phyloP scores from a whole-genome alignment of 352 stramenopile genomes.

The Phytophthora gonapodyides region DNA sequence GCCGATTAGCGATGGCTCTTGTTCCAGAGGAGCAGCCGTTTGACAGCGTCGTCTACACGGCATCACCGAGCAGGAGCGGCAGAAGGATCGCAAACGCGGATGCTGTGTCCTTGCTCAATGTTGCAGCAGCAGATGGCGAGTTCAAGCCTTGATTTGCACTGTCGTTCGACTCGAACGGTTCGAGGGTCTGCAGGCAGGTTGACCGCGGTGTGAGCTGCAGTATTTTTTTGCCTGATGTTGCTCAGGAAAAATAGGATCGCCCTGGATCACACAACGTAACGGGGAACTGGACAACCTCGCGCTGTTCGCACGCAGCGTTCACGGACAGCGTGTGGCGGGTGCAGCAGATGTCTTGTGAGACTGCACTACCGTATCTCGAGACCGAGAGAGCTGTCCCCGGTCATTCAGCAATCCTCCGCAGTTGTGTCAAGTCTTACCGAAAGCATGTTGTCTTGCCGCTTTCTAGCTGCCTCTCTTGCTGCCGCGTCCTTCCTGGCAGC shows the following conservation, averaged over 20 bases:
- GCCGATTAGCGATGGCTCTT: no score
- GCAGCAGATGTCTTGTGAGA: not conserved
- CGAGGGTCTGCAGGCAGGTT: no score
- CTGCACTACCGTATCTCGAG: not conserved
- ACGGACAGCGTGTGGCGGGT: conserved; percentile 3
- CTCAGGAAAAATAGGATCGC: not conserved
- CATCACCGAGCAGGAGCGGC: no score
- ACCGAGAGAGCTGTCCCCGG: not conserved
- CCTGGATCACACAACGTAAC: not conserved
- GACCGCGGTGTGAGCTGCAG: no score
- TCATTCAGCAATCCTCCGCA: conserved; percentile 22
- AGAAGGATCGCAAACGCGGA: no score
- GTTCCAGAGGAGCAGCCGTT: no score
- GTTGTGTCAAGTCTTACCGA: conserved; percentile 3
- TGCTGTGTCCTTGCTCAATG: no score
- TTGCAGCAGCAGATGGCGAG: no score
- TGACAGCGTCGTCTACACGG: no score
- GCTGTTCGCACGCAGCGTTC: conserved; percentile 17
- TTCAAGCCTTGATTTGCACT: no score
- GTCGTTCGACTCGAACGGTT: no score
- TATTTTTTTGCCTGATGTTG: not conserved
- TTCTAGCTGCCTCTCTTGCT: conserved; percentile 9
- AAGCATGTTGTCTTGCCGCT: conserved; percentile 13
- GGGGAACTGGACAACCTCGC: conserved; percentile 7
- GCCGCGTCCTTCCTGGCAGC: conserved; percentile 3